Base-by-base conservation (phyloP, 1,284 basidiomycete species). In the Omphalotus olearius region DNA sequence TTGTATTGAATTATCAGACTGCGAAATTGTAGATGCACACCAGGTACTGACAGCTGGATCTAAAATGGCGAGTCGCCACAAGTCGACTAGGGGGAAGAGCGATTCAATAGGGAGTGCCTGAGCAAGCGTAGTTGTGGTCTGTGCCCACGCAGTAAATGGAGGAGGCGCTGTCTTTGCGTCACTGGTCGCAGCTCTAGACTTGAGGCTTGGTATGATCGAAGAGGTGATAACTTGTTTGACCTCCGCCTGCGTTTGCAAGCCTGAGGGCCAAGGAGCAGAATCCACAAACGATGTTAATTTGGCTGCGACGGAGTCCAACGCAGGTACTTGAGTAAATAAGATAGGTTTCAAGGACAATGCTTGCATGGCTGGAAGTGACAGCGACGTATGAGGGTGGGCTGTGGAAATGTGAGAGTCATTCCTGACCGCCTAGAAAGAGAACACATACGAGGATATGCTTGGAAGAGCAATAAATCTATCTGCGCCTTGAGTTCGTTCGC, bases 31-130 rank as follows among this genome's bases (percentile, higher is more conserved):
- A 1, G 72, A 61, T 3, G 79, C 70, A 38, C 72, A 72, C 74
- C 79, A 82, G 0, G 71, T 67, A 0, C 79, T 75, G 6, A 87
- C 74, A 0, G 71, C 63, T 0, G 76, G 70, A 63, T 91, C 82
- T 25, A 93, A 75, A 6, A 91, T 65, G 0, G 84, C 87, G 0
- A 95, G 73, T 1, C 92, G 78, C 89, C 90, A 93, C 53, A 94
- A 74, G 62, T 95, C 93, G 7, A 86, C 78, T 1, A 93, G 64
- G 0, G 93, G 92, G 69, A 94, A 95, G 9, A 92, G 72, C 41
- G 83, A 73, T 10, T 78, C 74, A 0, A 76, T 58, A 1, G 80
- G 73, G 0, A 94, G 78, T 0, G 68, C 67, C 4, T 61, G 54
- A 0, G 71, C 62, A 0, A 93, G 67, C 0, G 65, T 62, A 2